Evolutionary conservation across 1,139 yeast species (phyloP), one percentile per base, ranked within the genome.

Genomic region (Barnettozyma hawaiiensis): DNA sequence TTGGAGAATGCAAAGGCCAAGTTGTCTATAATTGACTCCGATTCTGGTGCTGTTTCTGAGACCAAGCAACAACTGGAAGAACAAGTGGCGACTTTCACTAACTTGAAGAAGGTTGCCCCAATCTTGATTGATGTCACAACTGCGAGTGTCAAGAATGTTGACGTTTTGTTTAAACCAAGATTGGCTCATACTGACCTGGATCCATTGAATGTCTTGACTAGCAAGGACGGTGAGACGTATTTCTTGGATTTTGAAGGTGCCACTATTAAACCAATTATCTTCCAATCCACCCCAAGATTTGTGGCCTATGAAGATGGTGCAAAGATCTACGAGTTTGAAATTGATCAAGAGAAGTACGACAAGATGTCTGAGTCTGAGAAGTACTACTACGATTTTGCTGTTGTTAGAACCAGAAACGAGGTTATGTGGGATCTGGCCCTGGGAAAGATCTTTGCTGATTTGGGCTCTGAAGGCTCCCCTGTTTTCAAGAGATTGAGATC

Each of bases 331-430:
- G 74, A 83, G 57, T 67, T 81, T 54, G 74, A 76, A 47, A 79
- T 82, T 47, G 96, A 89, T 49, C 73, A 87, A 47, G 87, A 85
- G 35, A 81, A 78, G 40, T 89, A 70, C 61, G 77, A 76, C 8
- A 68, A 73, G 47, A 66, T 89, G 64, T 76, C 77, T 41, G 94
- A 82, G 27, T 66, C 75, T 35, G 95, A 86, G 52, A 77, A 84
- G 64, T 81, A 77, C 52, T 90, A 89, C 59, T 85, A 85, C 56
- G 81, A 81, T 57, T 89, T 84, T 64, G 85, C 89, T 81, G 81
- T 83, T 60, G 81, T 80, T 54, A 81, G 90, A 63, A 89, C 97
- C 7, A 82, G 96, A 71, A 87, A 89, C 61, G 96, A 90, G 65
- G 81, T 85, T 54, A 66, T 85, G 45, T 92, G 95, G 90, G 97